A percentile compares a stretch with the other conserved stretches of the same genome.
phyloP scores from a whole-genome alignment of 2,329 filamentous ascomycete genomes.

The Fusarium gaditjirri region DNA sequence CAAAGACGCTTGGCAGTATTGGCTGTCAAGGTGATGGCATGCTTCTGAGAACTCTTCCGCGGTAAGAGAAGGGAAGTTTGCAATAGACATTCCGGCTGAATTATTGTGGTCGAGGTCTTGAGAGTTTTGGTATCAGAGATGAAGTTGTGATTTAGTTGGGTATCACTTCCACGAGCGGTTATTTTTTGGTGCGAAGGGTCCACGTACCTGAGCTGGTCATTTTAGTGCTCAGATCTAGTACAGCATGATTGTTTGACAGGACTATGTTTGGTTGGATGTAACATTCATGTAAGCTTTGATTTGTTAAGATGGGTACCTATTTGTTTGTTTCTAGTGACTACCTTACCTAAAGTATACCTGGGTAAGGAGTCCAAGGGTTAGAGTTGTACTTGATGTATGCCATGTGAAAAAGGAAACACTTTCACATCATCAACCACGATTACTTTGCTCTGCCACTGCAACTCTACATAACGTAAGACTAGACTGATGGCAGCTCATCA shows the following conservation, averaged over 20 bases:
- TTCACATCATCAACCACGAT: background rate
- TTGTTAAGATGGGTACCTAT: background rate
- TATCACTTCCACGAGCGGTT: conserved; percentile 12
- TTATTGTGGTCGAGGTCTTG: background rate
- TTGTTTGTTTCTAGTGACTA: background rate
- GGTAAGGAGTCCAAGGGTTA: background rate
- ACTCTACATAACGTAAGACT: background rate
- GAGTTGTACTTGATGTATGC: background rate
- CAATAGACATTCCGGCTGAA: conserved; percentile 54
- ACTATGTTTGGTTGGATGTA: background rate
- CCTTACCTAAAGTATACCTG: no score
- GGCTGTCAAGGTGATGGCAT: conserved; percentile 70
- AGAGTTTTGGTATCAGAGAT: background rate
- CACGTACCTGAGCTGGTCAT: conserved; percentile 3
- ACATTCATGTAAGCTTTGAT: background rate
- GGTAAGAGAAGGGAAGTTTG: conserved; percentile 70
- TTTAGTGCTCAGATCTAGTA: background rate
- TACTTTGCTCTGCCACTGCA: background rate
- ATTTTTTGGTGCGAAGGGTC: conserved; percentile 16
- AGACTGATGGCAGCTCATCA: background rate
- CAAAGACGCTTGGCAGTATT: conserved; percentile 67
- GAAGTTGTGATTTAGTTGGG: conserved; percentile 18
- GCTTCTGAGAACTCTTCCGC: conserved; percentile 71
- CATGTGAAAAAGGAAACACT: background rate
- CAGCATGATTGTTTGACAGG: background rate